Percentiles rank a stretch among this genome's conserved stretches.
Evolutionary conservation across 2,329 filamentous ascomycete species (phyloP).

Genomic region (Cytospora piceicola): DNA sequence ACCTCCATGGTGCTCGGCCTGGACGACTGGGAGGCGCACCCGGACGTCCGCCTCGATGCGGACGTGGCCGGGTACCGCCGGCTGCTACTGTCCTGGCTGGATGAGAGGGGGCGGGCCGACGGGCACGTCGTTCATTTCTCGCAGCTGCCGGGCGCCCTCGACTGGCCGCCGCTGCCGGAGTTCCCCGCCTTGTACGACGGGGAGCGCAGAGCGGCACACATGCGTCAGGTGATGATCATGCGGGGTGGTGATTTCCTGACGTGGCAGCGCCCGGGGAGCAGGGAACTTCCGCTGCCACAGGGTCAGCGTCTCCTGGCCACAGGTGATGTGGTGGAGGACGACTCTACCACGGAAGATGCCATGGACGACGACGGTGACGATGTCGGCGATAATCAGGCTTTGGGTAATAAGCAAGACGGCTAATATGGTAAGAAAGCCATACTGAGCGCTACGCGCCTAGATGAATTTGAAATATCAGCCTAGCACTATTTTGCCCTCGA

Average conservation of each 20-base stretch:
- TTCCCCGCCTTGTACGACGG: neutral
- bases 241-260: neutral
- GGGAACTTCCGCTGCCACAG: neutral
- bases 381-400: too few relatives aligned
- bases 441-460: too few relatives aligned
- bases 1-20: neutral
- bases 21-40: constrained; percentile 25
- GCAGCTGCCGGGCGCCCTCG: neutral
- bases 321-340: neutral
- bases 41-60: constrained; percentile 22
- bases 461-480: too few relatives aligned
- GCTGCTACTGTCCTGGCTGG: neutral
- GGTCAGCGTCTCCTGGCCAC: neutral
- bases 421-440: too few relatives aligned
- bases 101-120: neutral
- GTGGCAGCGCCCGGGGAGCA: neutral
- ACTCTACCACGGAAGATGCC: neutral
- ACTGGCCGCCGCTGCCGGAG: constrained; percentile 6
- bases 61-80: neutral
- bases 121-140: neutral
- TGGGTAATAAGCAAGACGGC: too few relatives aligned
- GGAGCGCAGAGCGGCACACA: neutral
- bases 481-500: neutral
- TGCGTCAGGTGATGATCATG: neutral
- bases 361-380: too few relatives aligned